Evolutionary conservation across 148 eudicot genomes (phyloP), one percentile per base, ranked within the genome.

Genomic region (Gaultheria prostrata): DNA sequence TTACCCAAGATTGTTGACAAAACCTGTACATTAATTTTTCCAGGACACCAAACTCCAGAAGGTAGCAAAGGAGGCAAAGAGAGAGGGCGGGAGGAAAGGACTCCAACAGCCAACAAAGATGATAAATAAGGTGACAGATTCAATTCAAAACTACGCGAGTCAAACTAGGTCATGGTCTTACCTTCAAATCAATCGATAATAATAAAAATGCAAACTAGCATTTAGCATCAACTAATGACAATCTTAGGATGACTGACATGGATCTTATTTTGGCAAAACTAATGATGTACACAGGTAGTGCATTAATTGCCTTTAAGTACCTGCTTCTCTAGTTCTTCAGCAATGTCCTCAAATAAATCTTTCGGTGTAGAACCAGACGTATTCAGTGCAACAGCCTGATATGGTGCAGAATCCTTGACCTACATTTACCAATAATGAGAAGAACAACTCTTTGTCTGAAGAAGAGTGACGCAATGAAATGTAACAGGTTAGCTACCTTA

Each of bases 341-440:
- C 78, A 63, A 87, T 88, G 85, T 95, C 98, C 86, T 97, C 99
- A 82, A 92, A 97, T 89, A 97, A 86, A 80, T 97, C 99, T 90
- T 88, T 97, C 35, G 98, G 97, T 79, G 98, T 95, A 71, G 99
- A 95, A 82, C 99, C 99, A 72, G 95, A 90, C 56, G 90, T 88
- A 71, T 97, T 97, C 56, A 90, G 89, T 57, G 96, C 96, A 84
- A 97, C 95, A 87, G 96, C 98, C 83, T 90, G 86, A 88, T 97
- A 97, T 54, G 91, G 86, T 82, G 87, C 84, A 80, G 94, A 89
- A 48, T 92, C 95, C 84, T 93, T 97, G 80, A 97, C 97, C 99
- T 94, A 86, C 48, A 86, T 79, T 75, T 43, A 77, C 73, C 14
- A 82, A 86, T 20, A 24, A 20, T 20, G 21, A 45, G 39, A 84